These are phyloP conservation scores for Dichomitus squalens DNA, from an alignment of 1,284 basidiomycete genomes.

Conservation along the genomic window DNA sequence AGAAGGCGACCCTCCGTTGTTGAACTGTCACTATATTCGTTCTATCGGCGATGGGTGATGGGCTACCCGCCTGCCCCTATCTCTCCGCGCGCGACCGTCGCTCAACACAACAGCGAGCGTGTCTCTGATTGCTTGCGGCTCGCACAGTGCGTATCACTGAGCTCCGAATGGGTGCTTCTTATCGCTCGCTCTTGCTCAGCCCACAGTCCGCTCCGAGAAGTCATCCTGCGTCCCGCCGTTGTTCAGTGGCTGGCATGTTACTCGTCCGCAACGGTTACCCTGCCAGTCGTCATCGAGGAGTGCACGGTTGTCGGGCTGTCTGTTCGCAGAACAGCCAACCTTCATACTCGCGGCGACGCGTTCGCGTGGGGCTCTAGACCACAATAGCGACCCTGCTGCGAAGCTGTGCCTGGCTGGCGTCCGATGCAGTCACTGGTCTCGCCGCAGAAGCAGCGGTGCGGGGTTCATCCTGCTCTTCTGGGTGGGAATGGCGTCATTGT, in stretches of 20 bases:
- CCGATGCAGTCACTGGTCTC: constrained; percentile 1
- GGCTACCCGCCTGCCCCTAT: neutral
- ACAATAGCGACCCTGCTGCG: neutral
- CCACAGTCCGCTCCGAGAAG: too few species aligned
- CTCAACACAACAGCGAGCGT: neutral
- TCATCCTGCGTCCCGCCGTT: too few species aligned
- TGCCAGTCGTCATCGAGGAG: neutral
- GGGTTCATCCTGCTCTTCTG: neutral
- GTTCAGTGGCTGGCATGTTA: too few species aligned
- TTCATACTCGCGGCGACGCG: neutral
- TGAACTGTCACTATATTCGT: neutral
- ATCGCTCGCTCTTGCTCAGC: too few species aligned
- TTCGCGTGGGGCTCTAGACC: neutral
- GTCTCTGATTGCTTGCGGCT: too few species aligned
- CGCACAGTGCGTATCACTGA: too few species aligned
- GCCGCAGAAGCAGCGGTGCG: constrained; percentile 6
- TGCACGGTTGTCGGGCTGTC: neutral
- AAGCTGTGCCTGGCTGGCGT: neutral
- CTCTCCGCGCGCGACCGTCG: neutral
- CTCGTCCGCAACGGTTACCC: too few species aligned
- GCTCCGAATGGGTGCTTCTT: too few species aligned
- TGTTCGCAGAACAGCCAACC: neutral
- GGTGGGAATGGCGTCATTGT: constrained; percentile 3
- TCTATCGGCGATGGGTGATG: neutral
- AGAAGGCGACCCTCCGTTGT: neutral